phyloP scores from a whole-genome alignment of 257 asterid species.

The Solanum boliviense region DNA sequence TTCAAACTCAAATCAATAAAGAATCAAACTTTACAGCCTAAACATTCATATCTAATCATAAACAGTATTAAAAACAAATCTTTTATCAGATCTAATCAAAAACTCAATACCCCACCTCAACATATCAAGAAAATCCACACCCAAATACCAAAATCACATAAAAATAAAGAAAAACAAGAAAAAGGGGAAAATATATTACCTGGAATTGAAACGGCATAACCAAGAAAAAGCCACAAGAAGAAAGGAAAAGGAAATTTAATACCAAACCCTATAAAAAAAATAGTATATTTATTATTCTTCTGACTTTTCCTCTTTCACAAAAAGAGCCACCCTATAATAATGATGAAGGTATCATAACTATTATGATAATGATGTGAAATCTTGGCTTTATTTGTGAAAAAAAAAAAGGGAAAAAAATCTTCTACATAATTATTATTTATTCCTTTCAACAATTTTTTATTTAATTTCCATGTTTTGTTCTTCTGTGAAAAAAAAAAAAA shows the following conservation, averaged over 20 bases:
- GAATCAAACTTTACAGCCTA: not conserved
- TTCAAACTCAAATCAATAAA: not conserved
- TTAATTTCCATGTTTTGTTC: not conserved
- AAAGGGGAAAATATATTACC: not conserved
- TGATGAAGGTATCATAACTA: not conserved
- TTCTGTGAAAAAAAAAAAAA: not conserved
- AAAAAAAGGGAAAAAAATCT: not conserved
- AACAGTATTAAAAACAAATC: not conserved
- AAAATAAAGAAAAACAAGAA: not conserved
- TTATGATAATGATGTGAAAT: not conserved
- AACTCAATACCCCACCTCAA: not conserved
- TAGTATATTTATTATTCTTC: not conserved
- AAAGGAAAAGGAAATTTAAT: not conserved
- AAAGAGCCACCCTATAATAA: not conserved
- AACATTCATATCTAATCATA: not conserved
- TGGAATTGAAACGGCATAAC: conserved; percentile 24
- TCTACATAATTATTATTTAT: not conserved
- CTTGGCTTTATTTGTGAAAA: not conserved
- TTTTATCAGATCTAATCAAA: conserved; percentile 1
- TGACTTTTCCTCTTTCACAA: not conserved
- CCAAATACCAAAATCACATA: not conserved
- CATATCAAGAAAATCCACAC: not conserved
- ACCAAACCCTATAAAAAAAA: not conserved
- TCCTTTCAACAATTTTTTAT: not conserved
- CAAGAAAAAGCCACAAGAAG: conserved; percentile 16